Conservation (phyloP, 1,139 yeast genomes). For the Hyphopichia khmerensis region DNA sequence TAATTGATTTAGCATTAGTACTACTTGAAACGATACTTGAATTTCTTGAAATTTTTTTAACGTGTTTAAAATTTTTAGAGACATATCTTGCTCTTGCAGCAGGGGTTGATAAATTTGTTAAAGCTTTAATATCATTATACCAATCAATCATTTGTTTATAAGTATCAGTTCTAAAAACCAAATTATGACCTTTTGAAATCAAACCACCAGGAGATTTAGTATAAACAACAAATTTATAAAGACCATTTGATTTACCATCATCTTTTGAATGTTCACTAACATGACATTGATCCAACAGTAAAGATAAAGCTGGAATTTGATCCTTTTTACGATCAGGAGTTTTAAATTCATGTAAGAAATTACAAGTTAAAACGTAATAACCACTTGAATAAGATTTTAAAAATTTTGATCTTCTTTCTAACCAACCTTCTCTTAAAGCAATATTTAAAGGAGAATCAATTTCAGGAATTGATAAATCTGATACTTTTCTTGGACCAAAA, state of each 20-base stretch:
- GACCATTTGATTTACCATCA: constrained; percentile 57
- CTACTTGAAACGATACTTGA: constrained; percentile 28
- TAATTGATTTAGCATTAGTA: constrained; percentile 25
- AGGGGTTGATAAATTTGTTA: constrained; percentile 61
- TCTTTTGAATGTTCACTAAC: constrained; percentile 79
- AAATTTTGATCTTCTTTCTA: constrained; percentile 89
- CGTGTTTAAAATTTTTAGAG: constrained; percentile 15
- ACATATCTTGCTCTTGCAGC: constrained; percentile 42
- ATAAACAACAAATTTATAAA: constrained; percentile 75
- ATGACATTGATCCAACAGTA: constrained; percentile 77
- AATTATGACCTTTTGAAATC: constrained; percentile 78
- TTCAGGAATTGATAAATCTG: constrained; percentile 63
- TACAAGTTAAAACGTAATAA: constrained; percentile 88
- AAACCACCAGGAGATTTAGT: constrained; percentile 68
- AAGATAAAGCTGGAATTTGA: constrained; percentile 82
- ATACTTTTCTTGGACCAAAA: constrained; percentile 64
- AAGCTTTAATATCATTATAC: constrained; percentile 72
- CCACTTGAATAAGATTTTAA: constrained; percentile 86
- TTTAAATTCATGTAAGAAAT: constrained; percentile 87
- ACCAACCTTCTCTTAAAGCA: constrained; percentile 73
- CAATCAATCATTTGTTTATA: constrained; percentile 78
- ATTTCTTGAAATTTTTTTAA: constrained; percentile 25
- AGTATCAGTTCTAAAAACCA: constrained; percentile 87
- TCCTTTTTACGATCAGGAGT: constrained; percentile 79
- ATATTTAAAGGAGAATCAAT: constrained; percentile 69